Evolutionary conservation across 164 flowering plant species (phyloP).

Genomic region (Tetracentron sinense): DNA sequence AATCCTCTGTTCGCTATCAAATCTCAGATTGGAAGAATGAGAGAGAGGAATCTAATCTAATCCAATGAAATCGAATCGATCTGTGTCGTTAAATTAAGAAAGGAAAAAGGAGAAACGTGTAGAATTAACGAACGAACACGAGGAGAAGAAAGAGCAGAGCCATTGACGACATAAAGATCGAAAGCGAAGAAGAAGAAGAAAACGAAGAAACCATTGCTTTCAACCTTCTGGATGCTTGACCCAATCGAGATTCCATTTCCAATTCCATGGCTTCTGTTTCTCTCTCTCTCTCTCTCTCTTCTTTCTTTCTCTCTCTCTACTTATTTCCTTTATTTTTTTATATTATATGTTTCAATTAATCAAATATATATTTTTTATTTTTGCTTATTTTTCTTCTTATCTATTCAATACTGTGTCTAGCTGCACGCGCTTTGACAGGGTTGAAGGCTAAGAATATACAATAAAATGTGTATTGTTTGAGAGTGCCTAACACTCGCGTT

Average conservation of each 20-base stretch:
- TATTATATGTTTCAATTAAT: too few relatives aligned
- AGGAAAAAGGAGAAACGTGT: not conserved
- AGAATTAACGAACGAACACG: not conserved
- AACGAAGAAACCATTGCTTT: conserved; percentile 13
- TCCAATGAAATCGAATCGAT: not conserved
- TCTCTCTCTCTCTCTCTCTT: not conserved
- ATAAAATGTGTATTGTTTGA: too few relatives aligned
- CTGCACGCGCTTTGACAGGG: too few relatives aligned
- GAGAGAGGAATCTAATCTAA: too few relatives aligned
- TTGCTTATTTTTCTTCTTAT: too few relatives aligned
- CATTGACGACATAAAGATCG: conserved; percentile 4
- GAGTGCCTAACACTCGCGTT: too few relatives aligned
- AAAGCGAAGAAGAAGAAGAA: not conserved
- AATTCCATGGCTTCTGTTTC: not conserved
- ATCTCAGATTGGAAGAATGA: too few relatives aligned
- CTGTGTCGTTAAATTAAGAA: not conserved
- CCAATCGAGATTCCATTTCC: conserved; percentile 10
- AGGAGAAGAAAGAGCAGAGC: not conserved
- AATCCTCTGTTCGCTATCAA: too few relatives aligned
- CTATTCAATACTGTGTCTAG: too few relatives aligned
- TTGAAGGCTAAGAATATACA: too few relatives aligned
- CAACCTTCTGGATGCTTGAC: conserved; percentile 16
- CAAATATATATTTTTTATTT: too few relatives aligned
- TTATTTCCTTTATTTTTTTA: too few relatives aligned
- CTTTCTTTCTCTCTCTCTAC: not conserved